Base-by-base conservation (phyloP, 2,329 filamentous ascomycete species). In the Shiraia bambusicola region DNA sequence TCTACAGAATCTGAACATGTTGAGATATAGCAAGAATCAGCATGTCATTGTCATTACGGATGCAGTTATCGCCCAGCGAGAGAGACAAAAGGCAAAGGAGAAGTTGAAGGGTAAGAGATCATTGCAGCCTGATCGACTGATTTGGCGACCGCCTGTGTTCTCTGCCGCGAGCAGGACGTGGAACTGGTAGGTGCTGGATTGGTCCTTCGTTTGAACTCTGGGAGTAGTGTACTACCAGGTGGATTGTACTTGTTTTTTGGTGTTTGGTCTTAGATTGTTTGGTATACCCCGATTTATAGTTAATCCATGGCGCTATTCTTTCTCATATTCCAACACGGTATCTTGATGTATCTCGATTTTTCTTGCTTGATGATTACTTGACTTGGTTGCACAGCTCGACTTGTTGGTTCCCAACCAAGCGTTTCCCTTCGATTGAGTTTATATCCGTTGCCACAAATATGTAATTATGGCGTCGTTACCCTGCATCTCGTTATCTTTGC, bases 111-210 rank as follows among this genome's bases (percentile, higher is more conserved):
- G 84, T 45, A 85, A 84, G 67, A 79, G 86, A 40, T 72, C 79
- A 31, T 91, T 98, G 51, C 87, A 95, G 47, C 78, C 91, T 0
- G 79, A 82, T 14, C 80, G 81, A 58, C 82, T 98, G 42, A 86
- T 90, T 60, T 98, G 93, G 93, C 97, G 95, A 69, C 92, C 93
- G 9, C 93, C 93, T 0, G 87, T 96, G 0, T 97, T 97, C 63
- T 91, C 86, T 17, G 91, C 92, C 1, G 88, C 87, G 11, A 88
- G 83, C 55, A 80, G 92, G 57, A 97, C 92, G 10, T 97, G 93
- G 93, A 94, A 91, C 47, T 97, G 92, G 92, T 96, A 40, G 11
- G 4, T 15, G 28, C 11, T 22, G 19, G 19, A 8, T 31, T 10
- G n/a, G n/a, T n/a, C n/a, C n/a, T 31, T 31, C 3, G 12, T 11